Conservation (phyloP, 1,284 basidiomycete species). For the Ganoderma multipileum region DNA sequence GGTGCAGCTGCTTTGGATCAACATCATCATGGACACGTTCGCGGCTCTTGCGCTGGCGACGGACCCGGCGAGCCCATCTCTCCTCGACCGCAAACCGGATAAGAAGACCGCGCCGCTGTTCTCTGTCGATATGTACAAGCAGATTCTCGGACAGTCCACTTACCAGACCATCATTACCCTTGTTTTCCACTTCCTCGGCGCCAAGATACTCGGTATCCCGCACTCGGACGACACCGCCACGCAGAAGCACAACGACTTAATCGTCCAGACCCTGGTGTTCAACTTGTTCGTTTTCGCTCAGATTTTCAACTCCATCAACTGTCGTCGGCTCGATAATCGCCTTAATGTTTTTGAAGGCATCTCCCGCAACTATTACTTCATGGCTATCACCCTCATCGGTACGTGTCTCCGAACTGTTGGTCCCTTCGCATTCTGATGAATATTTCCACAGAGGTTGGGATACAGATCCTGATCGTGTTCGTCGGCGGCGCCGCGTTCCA, state of each 20-base stretch:
- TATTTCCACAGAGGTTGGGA: conserved; percentile 72
- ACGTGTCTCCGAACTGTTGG: conserved; percentile 25
- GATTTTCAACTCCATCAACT: conserved; percentile 95
- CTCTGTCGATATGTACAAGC: conserved; percentile 92
- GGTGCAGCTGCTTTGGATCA: conserved; percentile 97
- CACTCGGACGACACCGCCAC: conserved; percentile 41
- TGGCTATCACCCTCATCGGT: conserved; percentile 88
- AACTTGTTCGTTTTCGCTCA: conserved; percentile 98
- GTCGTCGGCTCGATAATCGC: conserved; percentile 83
- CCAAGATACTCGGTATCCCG: conserved; percentile 71
- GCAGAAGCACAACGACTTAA: conserved; percentile 50
- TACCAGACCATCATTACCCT: conserved; percentile 91
- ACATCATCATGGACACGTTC: conserved; percentile 98
- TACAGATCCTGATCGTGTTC: conserved; percentile 91
- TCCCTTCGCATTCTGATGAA: conserved; percentile 15
- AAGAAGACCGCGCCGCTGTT: conserved; percentile 89
- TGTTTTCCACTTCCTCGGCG: conserved; percentile 89
- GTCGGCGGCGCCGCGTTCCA: conserved; percentile 93
- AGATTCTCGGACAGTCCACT: conserved; percentile 89
- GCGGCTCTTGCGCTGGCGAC: conserved; percentile 97
- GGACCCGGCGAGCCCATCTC: conserved; percentile 85
- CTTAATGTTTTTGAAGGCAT: conserved; percentile 93
- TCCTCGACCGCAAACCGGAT: conserved; percentile 92
- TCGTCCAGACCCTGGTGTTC: conserved; percentile 91
- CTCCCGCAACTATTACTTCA: conserved; percentile 84